Evolutionary conservation across 2,329 filamentous ascomycete species (phyloP).

Genomic region (Talaromyces piceae): DNA sequence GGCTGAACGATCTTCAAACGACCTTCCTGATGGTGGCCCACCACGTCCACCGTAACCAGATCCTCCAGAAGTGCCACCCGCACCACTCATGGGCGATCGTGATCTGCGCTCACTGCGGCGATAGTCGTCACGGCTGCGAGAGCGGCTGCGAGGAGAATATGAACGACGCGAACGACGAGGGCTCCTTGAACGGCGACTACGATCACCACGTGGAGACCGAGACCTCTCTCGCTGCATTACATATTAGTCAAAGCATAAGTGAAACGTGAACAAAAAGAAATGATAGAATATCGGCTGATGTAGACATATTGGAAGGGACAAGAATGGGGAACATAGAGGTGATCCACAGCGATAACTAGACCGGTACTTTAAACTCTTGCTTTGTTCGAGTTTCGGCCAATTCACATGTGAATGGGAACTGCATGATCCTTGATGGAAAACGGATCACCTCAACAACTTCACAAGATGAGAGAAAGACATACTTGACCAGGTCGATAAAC

Average conservation of each 20-base stretch:
- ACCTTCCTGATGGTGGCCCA: slow-evolving; percentile 60
- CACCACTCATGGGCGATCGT: slow-evolving; percentile 77
- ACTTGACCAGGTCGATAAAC: slow-evolving; percentile 42
- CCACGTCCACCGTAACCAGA: slow-evolving; percentile 51
- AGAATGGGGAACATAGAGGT: neutral
- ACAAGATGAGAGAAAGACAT: slow-evolving; percentile 24
- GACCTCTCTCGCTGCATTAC: slow-evolving; percentile 65
- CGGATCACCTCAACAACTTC: slow-evolving; percentile 3
- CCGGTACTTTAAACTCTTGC: neutral
- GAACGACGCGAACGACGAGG: slow-evolving; percentile 68
- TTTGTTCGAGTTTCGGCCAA: neutral
- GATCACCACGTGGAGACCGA: slow-evolving; percentile 46
- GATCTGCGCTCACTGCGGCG: slow-evolving; percentile 68
- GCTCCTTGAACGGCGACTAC: slow-evolving; percentile 65
- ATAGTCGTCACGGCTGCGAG: slow-evolving; percentile 70
- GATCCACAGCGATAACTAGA: neutral
- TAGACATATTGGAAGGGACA: neutral
- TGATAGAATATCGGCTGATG: neutral
- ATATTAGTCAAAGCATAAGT: neutral
- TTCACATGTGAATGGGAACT: neutral
- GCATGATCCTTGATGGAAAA: neutral
- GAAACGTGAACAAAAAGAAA: neutral
- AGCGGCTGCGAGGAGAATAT: slow-evolving; percentile 73
- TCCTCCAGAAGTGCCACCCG: slow-evolving; percentile 62
- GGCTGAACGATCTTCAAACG: slow-evolving; percentile 72